Conservation (phyloP, 495 filamentous ascomycete genomes). For the Hypoxylon lienhwacheense region DNA sequence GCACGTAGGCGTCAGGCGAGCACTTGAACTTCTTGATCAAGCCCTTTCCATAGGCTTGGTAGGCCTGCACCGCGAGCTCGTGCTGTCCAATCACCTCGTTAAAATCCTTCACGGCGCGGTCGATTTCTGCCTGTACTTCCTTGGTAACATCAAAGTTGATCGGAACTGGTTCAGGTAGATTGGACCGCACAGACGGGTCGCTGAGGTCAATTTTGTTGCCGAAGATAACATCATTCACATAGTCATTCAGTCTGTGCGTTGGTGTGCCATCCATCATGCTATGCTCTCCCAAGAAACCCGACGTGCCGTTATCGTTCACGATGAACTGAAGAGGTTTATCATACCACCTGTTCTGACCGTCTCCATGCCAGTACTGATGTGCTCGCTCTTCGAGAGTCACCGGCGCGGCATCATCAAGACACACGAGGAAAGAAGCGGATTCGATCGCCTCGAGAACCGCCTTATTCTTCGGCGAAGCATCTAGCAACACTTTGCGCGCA, state of each 20-base stretch:
- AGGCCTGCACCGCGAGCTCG: constrained; percentile 90
- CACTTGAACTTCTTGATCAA: constrained; percentile 99
- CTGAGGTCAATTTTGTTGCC: constrained; percentile 88
- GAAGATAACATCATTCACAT: constrained; percentile 85
- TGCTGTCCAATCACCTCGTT: constrained; percentile 76
- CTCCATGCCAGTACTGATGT: constrained; percentile 97
- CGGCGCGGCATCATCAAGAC: constrained; percentile 89
- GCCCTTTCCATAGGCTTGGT: constrained; percentile 97
- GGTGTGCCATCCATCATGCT: constrained; percentile 99
- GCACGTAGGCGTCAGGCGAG: constrained; percentile 96
- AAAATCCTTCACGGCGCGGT: constrained; percentile 75
- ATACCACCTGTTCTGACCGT: constrained; percentile 94
- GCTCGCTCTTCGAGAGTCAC: constrained; percentile 95
- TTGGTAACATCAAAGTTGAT: constrained; percentile 77
- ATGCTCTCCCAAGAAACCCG: constrained; percentile 98
- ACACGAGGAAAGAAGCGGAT: constrained; percentile 88
- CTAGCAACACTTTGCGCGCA: constrained; percentile 74
- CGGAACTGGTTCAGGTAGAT: constrained; percentile 76
- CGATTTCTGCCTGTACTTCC: constrained; percentile 72
- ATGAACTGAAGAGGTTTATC: constrained; percentile 99
- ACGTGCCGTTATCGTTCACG: constrained; percentile 95
- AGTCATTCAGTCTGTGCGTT: constrained; percentile 94
- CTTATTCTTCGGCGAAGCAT: constrained; percentile 74
- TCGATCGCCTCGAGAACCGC: constrained; percentile 78
- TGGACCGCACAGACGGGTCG: constrained; percentile 71